Conservation (phyloP, 306 rosid genomes). For the Benincasa hispida region DNA sequence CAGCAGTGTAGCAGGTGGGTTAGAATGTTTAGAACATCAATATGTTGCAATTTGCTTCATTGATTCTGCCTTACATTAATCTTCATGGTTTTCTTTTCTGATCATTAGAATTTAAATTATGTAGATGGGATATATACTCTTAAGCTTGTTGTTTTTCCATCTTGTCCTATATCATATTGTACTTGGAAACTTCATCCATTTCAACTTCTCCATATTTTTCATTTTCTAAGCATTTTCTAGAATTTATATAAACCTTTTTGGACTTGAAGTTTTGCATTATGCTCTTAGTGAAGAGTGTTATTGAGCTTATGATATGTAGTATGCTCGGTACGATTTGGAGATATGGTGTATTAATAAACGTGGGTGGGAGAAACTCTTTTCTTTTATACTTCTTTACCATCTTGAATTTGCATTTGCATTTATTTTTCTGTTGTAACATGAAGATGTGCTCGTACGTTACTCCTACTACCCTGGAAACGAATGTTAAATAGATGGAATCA, state of each 20-base stretch:
- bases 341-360: neutral
- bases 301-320: neutral
- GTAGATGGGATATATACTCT: neutral
- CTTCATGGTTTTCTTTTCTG: neutral
- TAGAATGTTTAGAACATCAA: neutral
- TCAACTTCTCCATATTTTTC: neutral
- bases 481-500: neutral
- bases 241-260: neutral
- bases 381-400: neutral
- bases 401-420: neutral
- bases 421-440: neutral
- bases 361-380: neutral
- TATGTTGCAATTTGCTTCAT: neutral
- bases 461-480: neutral
- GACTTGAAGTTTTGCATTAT: neutral
- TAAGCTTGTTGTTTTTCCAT: neutral
- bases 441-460: neutral
- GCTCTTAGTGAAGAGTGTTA: neutral
- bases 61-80: neutral
- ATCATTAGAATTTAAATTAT: neutral
- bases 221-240: neutral
- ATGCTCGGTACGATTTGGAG: neutral
- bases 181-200: neutral
- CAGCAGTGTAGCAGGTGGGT: constrained; percentile 91
- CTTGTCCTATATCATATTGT: neutral